Conservation (phyloP, 2,329 filamentous ascomycete species). For the Pseudogymnoascus sp. region DNA sequence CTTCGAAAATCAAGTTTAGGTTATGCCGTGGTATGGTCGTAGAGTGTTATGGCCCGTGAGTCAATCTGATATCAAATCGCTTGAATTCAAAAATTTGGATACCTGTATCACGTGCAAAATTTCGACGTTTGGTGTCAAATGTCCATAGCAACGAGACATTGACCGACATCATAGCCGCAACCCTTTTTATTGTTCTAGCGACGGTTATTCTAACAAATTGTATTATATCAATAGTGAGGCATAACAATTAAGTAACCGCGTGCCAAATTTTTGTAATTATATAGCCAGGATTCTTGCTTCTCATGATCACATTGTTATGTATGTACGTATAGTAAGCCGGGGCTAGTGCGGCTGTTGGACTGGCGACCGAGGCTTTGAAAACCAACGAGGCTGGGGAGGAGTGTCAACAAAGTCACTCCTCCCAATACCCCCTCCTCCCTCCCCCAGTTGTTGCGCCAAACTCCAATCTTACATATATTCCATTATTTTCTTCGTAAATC, state of each 20-base stretch:
- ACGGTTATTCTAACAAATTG: background rate
- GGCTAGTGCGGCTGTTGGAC: slow-evolving; percentile 8
- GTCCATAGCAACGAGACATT: background rate
- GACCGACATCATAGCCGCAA: background rate
- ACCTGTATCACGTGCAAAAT: slow-evolving; percentile 3
- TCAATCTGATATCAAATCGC: slow-evolving; percentile 7
- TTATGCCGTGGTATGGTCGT: slow-evolving; percentile 6
- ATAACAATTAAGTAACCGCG: background rate
- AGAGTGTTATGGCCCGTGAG: slow-evolving; percentile 1
- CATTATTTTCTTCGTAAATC: background rate
- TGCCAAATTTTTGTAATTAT: background rate
- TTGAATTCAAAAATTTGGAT: background rate
- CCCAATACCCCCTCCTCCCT: background rate
- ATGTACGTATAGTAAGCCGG: background rate
- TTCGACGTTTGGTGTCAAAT: background rate
- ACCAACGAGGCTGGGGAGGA: slow-evolving; percentile 5
- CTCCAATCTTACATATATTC: background rate
- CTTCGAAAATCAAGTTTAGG: background rate
- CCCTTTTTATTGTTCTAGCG: background rate
- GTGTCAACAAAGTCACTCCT: background rate
- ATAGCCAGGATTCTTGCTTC: background rate
- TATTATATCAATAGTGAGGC: background rate
- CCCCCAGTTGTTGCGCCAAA: background rate
- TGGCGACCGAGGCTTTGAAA: slow-evolving; percentile 8
- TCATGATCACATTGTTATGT: slow-evolving; percentile 3